Evolutionary conservation across 805 yeast genomes (phyloP).

Genomic region (Pichia rugopelliculosa): DNA sequence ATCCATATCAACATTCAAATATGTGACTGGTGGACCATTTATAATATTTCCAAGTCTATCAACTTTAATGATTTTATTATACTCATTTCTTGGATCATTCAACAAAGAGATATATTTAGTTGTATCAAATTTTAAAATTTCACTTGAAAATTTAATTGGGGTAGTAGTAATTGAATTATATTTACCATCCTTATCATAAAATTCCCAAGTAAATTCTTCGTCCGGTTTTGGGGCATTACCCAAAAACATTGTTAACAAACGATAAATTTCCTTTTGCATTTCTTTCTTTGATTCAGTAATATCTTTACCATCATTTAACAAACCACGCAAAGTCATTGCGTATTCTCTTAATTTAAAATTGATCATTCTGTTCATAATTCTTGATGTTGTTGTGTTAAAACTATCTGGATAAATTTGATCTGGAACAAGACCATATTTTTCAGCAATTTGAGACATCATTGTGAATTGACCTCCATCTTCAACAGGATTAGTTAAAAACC

Average conservation of each 20-base stretch:
- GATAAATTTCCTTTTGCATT: constrained; percentile 56
- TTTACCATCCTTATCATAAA: constrained; percentile 56
- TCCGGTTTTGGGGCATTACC: constrained; percentile 75
- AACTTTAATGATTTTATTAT: constrained; percentile 55
- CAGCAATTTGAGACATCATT: constrained; percentile 69
- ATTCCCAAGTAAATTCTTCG: constrained; percentile 68
- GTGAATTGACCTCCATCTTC: constrained; percentile 86
- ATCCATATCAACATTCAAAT: constrained; percentile 59
- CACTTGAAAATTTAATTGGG: constrained; percentile 57
- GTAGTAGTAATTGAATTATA: constrained; percentile 44
- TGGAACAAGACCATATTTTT: constrained; percentile 80
- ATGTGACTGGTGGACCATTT: constrained; percentile 63
- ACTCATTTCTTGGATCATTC: constrained; percentile 76
- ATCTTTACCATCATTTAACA: constrained; percentile 33
- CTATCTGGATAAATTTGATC: constrained; percentile 66
- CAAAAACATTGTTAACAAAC: constrained; percentile 57
- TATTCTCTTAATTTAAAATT: constrained; percentile 69
- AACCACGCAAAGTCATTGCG: constrained; percentile 59
- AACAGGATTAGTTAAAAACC: constrained; percentile 57
- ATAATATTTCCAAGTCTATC: constrained; percentile 68
- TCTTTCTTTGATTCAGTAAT: constrained; percentile 27
- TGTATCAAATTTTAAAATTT: constrained; percentile 46
- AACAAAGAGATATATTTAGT: constrained; percentile 55
- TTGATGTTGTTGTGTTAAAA: constrained; percentile 43
- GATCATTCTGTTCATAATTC: constrained; percentile 50